phyloP scores from a whole-genome alignment of 164 flowering plant species.

The Umbilicus rupestris region DNA sequence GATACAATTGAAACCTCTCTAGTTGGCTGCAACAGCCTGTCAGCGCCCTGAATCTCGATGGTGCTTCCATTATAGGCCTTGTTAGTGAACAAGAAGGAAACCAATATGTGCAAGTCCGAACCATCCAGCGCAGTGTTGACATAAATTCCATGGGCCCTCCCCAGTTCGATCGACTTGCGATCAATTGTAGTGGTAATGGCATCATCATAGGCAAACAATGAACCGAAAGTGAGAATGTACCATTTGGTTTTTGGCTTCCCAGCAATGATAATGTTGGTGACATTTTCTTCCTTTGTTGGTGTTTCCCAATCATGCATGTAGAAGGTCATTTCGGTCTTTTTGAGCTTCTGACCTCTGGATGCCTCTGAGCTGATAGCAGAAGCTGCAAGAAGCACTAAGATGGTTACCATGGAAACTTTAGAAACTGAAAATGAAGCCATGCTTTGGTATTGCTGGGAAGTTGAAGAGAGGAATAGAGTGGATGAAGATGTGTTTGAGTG shows the following conservation, averaged over 20 bases:
- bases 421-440: background rate
- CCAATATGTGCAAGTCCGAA: constrained; percentile 8
- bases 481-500: too few relatives aligned
- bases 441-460: too few relatives aligned
- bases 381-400: background rate
- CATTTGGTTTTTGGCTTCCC: constrained; percentile 9
- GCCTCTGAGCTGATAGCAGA: background rate
- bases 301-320: constrained; percentile 11
- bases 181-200: constrained; percentile 9
- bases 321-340: constrained; percentile 9
- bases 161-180: constrained; percentile 4
- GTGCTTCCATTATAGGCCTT: constrained; percentile 11
- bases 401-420: background rate
- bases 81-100: constrained; percentile 6
- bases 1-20: constrained; percentile 17
- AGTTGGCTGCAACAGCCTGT: background rate
- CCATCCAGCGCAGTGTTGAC: constrained; percentile 3
- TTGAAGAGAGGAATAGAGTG: too few relatives aligned
- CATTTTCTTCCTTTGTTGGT: constrained; percentile 2
- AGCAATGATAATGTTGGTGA: constrained; percentile 1
- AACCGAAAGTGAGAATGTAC: constrained; percentile 12
- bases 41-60: constrained; percentile 9
- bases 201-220: constrained; percentile 10
- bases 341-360: constrained; percentile 4
- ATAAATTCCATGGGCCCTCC: constrained; percentile 10